Conservation (phyloP, 805 yeast genomes). For the Ogataea henricii region DNA sequence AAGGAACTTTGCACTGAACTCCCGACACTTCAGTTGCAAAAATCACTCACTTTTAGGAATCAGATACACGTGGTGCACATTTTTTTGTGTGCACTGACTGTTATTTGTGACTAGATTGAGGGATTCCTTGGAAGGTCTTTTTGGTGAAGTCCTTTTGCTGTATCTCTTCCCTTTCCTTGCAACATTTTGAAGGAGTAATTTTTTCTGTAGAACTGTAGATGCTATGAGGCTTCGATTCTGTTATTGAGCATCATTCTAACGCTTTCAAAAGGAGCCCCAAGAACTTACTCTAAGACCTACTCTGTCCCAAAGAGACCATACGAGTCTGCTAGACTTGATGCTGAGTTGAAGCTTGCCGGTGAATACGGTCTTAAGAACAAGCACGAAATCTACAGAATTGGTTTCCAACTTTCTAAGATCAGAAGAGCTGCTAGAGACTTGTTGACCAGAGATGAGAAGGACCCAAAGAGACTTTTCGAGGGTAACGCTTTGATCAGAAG, state of each 20-base stretch:
- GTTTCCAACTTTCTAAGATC: slow-evolving; percentile 98
- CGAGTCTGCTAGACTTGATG: slow-evolving; percentile 99
- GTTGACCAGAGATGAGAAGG: slow-evolving; percentile 99
- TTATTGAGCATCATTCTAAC: slow-evolving; percentile 19
- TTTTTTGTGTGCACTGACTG: slow-evolving; percentile 2
- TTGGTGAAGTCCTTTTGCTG: background rate
- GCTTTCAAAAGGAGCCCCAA: slow-evolving; percentile 79
- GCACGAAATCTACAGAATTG: slow-evolving; percentile 99
- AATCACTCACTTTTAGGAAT: slow-evolving; percentile 12
- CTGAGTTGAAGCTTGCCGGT: slow-evolving; percentile 99
- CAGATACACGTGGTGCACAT: background rate
- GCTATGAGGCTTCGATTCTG: slow-evolving; percentile 1
- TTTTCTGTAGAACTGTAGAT: slow-evolving; percentile 17
- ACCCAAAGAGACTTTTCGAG: slow-evolving; percentile 99
- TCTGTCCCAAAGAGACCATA: slow-evolving; percentile 99
- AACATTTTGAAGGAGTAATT: background rate
- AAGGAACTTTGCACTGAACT: slow-evolving; percentile 55
- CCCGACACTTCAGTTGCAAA: slow-evolving; percentile 85
- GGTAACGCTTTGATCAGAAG: slow-evolving; percentile 99
- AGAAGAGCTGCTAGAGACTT: slow-evolving; percentile 99
- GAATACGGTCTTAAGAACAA: slow-evolving; percentile 99
- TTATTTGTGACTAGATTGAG: background rate
- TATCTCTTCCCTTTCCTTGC: slow-evolving; percentile 10
- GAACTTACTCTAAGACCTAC: slow-evolving; percentile 99
- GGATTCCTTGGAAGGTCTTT: background rate